Evolutionary conservation across 768 basidiomycete species (phyloP).

Genomic region (Tylopilus vinaceipallidus): DNA sequence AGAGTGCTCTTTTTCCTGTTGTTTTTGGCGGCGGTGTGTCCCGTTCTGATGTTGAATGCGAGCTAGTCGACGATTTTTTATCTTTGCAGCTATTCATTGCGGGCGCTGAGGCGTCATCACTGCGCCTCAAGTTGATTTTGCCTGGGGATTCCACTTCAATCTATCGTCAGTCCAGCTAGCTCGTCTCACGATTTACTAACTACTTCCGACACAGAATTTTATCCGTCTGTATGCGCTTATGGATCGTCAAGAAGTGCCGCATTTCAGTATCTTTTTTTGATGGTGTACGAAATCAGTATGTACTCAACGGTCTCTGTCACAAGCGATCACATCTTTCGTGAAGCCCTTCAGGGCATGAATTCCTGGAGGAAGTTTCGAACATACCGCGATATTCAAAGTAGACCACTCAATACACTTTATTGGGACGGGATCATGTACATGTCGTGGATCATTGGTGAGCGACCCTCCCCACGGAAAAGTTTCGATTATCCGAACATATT

Average conservation of each 20-base stretch:
- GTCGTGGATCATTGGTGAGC: slow-evolving; percentile 21
- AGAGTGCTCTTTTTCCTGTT: slow-evolving; percentile 17
- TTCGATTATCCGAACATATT: not conserved
- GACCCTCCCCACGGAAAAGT: not conserved
- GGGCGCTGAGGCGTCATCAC: slow-evolving; percentile 10
- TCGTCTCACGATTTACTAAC: not conserved
- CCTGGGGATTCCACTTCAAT: slow-evolving; percentile 16
- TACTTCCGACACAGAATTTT: slow-evolving; percentile 10
- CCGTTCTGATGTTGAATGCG: not conserved
- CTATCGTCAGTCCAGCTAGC: slow-evolving; percentile 18
- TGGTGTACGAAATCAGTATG: slow-evolving; percentile 24
- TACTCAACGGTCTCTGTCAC: no score
- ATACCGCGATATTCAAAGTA: slow-evolving; percentile 20
- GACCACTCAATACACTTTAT: slow-evolving; percentile 21
- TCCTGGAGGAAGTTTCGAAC: slow-evolving; percentile 23
- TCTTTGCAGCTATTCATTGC: slow-evolving; percentile 14
- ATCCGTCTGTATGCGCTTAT: slow-evolving; percentile 18
- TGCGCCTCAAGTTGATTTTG: slow-evolving; percentile 5
- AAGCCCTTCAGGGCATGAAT: slow-evolving; percentile 27
- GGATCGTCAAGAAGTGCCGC: slow-evolving; percentile 13
- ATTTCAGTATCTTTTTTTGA: slow-evolving; percentile 15
- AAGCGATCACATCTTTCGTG: not conserved
- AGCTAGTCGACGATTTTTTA: not conserved
- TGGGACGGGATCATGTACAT: slow-evolving; percentile 30
- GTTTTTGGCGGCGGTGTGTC: slow-evolving; percentile 17